phyloP scores from a whole-genome alignment of 176 grass and related monocot species.

The Oryza longistaminata region DNA sequence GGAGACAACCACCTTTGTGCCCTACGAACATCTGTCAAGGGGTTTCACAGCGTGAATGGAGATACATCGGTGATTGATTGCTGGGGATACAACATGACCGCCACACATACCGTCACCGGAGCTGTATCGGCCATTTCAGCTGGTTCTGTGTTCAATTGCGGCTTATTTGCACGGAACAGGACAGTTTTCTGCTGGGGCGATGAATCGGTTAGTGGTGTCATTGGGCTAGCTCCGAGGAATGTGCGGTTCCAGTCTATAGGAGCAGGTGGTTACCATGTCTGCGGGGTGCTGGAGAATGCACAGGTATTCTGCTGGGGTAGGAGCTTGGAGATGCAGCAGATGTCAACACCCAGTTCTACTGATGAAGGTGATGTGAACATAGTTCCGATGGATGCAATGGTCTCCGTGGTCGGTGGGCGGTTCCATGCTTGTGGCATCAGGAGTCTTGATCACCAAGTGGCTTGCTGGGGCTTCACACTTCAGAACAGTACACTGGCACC shows the following conservation, averaged over 20 bases:
- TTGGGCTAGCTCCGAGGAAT: constrained; percentile 57
- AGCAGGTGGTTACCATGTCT: constrained; percentile 90
- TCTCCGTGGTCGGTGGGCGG: constrained; percentile 75
- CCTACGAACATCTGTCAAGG: constrained; percentile 42
- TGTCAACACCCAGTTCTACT: constrained; percentile 48
- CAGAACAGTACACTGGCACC: constrained; percentile 72
- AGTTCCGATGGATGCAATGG: constrained; percentile 95
- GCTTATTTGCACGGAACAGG: constrained; percentile 59
- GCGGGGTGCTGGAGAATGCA: constrained; percentile 84
- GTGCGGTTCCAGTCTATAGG: constrained; percentile 77
- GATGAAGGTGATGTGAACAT: constrained; percentile 82
- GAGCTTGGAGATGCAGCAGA: constrained; percentile 87
- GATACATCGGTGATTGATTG: constrained; percentile 71
- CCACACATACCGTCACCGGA: constrained; percentile 50
- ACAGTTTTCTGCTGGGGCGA: constrained; percentile 95
- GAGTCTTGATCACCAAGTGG: constrained; percentile 74
- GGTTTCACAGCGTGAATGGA: constrained; percentile 9
- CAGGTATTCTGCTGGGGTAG: constrained; percentile 94
- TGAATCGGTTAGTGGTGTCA: constrained; percentile 73
- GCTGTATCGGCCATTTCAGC: constrained; percentile 60
- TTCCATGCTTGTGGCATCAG: constrained; percentile 98
- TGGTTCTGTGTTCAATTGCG: constrained; percentile 91
- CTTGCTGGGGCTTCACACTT: constrained; percentile 93
- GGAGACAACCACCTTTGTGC: constrained; percentile 94
- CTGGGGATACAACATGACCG: constrained; percentile 99